Percentiles rank a stretch among this genome's conserved stretches.
phyloP scores from a whole-genome alignment of 2,329 filamentous ascomycete species.

The Mycosphaerelloides madeirae region DNA sequence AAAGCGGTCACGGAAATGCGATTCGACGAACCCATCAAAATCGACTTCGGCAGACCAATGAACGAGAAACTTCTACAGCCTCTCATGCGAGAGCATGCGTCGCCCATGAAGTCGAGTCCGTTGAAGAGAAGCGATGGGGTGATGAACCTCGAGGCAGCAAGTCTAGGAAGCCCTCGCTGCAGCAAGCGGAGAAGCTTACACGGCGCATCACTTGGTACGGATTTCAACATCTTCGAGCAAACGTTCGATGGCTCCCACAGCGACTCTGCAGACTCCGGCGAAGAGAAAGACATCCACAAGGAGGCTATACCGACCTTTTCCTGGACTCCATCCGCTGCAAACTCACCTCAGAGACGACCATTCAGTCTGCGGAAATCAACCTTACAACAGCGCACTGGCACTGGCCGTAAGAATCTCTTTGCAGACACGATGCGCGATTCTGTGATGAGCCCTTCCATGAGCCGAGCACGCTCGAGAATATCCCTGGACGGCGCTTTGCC shows the following conservation, averaged over 20 bases:
- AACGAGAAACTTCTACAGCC: constrained; percentile 44
- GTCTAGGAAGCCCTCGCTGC: constrained; percentile 76
- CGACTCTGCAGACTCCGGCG: constrained; percentile 20
- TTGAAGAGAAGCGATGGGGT: constrained; percentile 87
- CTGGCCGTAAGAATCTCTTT: constrained; percentile 36
- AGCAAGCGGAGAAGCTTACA: constrained; percentile 81
- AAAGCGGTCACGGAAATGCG: constrained; percentile 18
- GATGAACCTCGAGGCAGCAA: constrained; percentile 78
- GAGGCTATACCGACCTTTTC: constrained; percentile 32
- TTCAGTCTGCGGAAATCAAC: constrained; percentile 70
- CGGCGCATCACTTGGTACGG: constrained; percentile 57
- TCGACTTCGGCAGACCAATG: constrained; percentile 43
- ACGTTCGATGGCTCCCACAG: constrained; percentile 29
- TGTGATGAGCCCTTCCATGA: constrained; percentile 24
- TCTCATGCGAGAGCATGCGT: constrained; percentile 43
- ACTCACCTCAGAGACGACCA: constrained; percentile 32
- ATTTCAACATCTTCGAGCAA: constrained; percentile 74
- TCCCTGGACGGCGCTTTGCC: constrained; percentile 75
- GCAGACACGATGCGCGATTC: constrained; percentile 32
- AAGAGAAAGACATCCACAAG: constrained; percentile 29
- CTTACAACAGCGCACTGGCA: constrained; percentile 71
- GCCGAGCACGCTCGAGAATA: constrained; percentile 55
- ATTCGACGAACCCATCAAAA: constrained; percentile 44
- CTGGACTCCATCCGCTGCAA: constrained; percentile 30
- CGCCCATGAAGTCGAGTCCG: constrained; percentile 66